These are phyloP conservation scores for Nepenthes gracilis DNA, from an alignment of 148 eudicot species.

Conservation along the genomic window DNA sequence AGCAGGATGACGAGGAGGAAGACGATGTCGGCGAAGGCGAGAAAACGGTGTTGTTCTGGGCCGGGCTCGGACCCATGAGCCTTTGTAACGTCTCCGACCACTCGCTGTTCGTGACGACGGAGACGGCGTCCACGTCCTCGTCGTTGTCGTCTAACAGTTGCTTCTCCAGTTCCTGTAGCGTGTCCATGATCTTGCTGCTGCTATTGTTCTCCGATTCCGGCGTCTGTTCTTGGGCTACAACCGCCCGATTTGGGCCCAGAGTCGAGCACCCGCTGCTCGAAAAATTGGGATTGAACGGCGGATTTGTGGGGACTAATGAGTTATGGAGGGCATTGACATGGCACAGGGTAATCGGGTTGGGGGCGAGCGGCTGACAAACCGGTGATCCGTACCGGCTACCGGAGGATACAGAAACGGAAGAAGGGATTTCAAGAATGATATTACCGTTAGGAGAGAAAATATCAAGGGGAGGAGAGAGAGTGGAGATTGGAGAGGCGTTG, in stretches of 20 bases:
- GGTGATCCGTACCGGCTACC: conserved; percentile 42
- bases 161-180: conserved; percentile 71
- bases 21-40: conserved; percentile 22
- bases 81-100: conserved; percentile 80
- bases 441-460: conserved; percentile 18
- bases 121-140: conserved; percentile 40
- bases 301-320: conserved; percentile 3
- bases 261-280: conserved; percentile 10
- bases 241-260: conserved; percentile 8
- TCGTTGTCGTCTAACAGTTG: conserved; percentile 57
- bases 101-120: conserved; percentile 64
- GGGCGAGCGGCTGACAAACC: conserved; percentile 23
- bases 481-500: conserved; percentile 25
- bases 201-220: conserved; percentile 19
- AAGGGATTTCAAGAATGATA: background rate
- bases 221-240: conserved; percentile 8
- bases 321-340: conserved; percentile 1
- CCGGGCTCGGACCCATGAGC: conserved; percentile 21
- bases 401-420: conserved; percentile 4
- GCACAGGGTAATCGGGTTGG: conserved; percentile 7
- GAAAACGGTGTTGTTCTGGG: conserved; percentile 5
- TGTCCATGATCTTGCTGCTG: conserved; percentile 22
- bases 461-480: conserved; percentile 27
- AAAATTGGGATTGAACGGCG: conserved; percentile 10
- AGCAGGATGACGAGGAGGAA: conserved; percentile 64